A percentile compares a stretch with the other conserved stretches of the same genome.
Evolutionary conservation across 2,329 filamentous ascomycete genomes (phyloP).

Genomic region (Tolypocladium amazonense): DNA sequence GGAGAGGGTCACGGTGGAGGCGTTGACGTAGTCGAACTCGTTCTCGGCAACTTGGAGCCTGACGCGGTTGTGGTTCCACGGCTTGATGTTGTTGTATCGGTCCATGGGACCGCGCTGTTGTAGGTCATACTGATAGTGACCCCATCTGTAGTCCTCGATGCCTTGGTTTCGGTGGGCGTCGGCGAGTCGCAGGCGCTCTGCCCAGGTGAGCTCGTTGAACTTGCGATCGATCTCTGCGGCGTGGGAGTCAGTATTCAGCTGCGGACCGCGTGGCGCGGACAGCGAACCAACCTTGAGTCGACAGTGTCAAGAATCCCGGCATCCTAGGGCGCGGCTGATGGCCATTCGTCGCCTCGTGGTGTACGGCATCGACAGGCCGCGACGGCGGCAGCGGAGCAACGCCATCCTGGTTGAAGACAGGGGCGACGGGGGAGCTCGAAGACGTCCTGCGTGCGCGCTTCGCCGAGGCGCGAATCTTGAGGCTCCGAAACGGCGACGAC

Average conservation of each 20-base stretch:
- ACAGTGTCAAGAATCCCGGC: slow-evolving; percentile 27
- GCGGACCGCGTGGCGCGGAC: not conserved
- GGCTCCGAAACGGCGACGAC: slow-evolving; percentile 30
- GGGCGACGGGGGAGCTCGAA: slow-evolving; percentile 16
- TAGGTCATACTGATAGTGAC: slow-evolving; percentile 19
- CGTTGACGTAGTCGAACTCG: slow-evolving; percentile 71
- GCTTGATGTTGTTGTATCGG: slow-evolving; percentile 81
- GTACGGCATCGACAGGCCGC: slow-evolving; percentile 11
- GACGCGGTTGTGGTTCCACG: slow-evolving; percentile 79
- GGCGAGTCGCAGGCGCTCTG: slow-evolving; percentile 37
- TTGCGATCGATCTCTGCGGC: slow-evolving; percentile 35
- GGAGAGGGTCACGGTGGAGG: slow-evolving; percentile 55
- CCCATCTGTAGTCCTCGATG: slow-evolving; percentile 21
- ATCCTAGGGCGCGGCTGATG: slow-evolving; percentile 15
- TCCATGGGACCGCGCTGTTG: slow-evolving; percentile 42
- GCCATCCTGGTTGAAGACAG: slow-evolving; percentile 26
- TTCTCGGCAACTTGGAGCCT: slow-evolving; percentile 67
- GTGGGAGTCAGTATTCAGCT: slow-evolving; percentile 3
- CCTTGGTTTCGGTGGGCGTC: slow-evolving; percentile 26
- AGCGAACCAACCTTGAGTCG: slow-evolving; percentile 22
- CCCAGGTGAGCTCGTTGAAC: slow-evolving; percentile 43
- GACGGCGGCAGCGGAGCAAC: slow-evolving; percentile 8
- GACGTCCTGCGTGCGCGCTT: slow-evolving; percentile 33
- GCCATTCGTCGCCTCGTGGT: not conserved
- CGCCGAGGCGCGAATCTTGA: slow-evolving; percentile 32